Evolutionary conservation across 305 asterid genomes (phyloP).

Genomic region (Solanum hybrid): DNA sequence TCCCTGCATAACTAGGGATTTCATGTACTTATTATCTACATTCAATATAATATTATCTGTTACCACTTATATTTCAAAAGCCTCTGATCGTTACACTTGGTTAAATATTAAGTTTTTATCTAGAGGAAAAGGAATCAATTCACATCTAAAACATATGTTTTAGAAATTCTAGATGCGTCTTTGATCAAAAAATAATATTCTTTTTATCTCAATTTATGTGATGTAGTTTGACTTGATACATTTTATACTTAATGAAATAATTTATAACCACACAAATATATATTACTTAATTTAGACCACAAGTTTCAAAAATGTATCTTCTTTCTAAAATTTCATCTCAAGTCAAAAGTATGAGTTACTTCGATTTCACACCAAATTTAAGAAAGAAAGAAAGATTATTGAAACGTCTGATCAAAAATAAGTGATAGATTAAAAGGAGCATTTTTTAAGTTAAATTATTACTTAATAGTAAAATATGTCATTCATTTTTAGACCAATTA

Average conservation of each 20-base stretch:
- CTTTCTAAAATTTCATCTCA: not conserved
- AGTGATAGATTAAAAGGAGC: too few species aligned
- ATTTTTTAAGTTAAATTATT: too few species aligned
- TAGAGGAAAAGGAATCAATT: not conserved
- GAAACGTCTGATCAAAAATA: too few species aligned
- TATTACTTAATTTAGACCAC: not conserved
- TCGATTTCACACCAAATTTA: too few species aligned
- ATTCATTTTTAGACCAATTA: too few species aligned
- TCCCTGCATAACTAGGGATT: not conserved
- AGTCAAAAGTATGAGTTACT: not conserved
- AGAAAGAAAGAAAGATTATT: too few species aligned
- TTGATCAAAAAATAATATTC: not conserved
- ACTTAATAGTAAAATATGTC: too few species aligned
- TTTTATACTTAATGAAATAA: rapidly evolving
- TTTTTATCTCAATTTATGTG: rapidly evolving
- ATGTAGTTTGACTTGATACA: not conserved
- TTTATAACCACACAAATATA: rapidly evolving
- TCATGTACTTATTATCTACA: not conserved
- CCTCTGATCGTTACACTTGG: not conserved
- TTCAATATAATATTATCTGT: too few species aligned
- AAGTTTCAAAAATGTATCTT: too few species aligned
- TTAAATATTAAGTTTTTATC: not conserved
- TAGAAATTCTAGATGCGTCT: not conserved
- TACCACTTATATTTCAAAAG: not conserved
- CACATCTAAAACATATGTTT: not conserved